Conservation (phyloP, 1,284 basidiomycete species). For the Papiliotrema terrestris region DNA sequence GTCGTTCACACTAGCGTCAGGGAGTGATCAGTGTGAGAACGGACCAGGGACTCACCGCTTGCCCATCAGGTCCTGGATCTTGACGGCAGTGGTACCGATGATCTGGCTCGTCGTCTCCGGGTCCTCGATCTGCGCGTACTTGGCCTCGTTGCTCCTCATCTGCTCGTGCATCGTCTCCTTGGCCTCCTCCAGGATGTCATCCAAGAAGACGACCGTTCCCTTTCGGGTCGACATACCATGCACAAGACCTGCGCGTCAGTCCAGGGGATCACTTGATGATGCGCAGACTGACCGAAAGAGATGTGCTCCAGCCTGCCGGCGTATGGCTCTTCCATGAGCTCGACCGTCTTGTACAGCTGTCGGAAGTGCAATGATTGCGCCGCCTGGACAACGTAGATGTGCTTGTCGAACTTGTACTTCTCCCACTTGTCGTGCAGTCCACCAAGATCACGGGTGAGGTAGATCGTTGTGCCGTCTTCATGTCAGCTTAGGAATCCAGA, state of each 20-base stretch:
- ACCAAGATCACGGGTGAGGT: slow-evolving; percentile 96
- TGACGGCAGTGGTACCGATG: slow-evolving; percentile 92
- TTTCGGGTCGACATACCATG: slow-evolving; percentile 96
- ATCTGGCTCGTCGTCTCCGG: slow-evolving; percentile 77
- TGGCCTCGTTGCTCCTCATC: slow-evolving; percentile 92
- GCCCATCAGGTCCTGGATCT: slow-evolving; percentile 97
- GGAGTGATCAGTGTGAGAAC: background rate
- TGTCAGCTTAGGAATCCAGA: background rate
- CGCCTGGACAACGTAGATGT: slow-evolving; percentile 93
- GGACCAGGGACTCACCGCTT: slow-evolving; percentile 61
- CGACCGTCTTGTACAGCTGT: slow-evolving; percentile 92
- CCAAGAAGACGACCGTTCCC: slow-evolving; percentile 93
- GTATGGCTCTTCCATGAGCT: slow-evolving; percentile 86
- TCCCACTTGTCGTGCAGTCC: slow-evolving; percentile 90
- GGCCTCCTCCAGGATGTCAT: slow-evolving; percentile 91
- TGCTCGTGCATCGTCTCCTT: slow-evolving; percentile 91
- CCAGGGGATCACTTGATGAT: background rate
- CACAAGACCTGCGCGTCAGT: slow-evolving; percentile 56
- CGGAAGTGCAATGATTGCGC: slow-evolving; percentile 91
- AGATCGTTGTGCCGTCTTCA: slow-evolving; percentile 91
- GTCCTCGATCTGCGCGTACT: slow-evolving; percentile 85
- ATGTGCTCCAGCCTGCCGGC: slow-evolving; percentile 79
- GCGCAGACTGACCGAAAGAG: slow-evolving; percentile 66
- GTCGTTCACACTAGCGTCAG: slow-evolving; percentile 75
- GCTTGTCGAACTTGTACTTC: slow-evolving; percentile 94